phyloP scores from a whole-genome alignment of 257 asterid genomes.

The Gynochthodes officinalis region DNA sequence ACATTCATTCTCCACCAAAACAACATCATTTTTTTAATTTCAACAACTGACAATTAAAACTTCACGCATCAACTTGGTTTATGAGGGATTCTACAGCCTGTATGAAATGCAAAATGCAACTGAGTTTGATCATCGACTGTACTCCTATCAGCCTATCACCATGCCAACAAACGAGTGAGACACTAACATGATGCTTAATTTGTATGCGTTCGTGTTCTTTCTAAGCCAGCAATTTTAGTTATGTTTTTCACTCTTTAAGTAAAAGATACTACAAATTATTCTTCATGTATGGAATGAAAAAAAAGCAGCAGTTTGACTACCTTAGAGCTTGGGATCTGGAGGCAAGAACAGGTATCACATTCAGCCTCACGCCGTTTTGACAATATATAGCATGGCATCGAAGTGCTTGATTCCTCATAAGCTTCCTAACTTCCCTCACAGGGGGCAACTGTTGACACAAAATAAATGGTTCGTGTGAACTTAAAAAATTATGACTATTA shows the following conservation, averaged over 20 bases:
- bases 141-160: too few species aligned
- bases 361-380: constrained; percentile 49
- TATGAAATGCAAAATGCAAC: not conserved
- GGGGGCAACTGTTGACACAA: constrained; percentile 49
- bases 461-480: not conserved
- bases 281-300: not conserved
- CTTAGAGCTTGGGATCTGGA: constrained; percentile 80
- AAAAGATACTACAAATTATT: not conserved
- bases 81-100: too few species aligned
- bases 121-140: not conserved
- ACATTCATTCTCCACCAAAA: not conserved
- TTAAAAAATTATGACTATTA: not conserved
- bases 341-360: constrained; percentile 70
- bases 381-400: constrained; percentile 62
- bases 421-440: constrained; percentile 53
- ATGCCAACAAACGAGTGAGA: not conserved
- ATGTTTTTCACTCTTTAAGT: too few species aligned
- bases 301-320: too few species aligned
- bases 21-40: not conserved
- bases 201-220: too few species aligned
- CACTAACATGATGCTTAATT: not conserved
- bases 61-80: too few species aligned
- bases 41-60: not conserved
- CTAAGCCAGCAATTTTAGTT: too few species aligned
- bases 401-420: constrained; percentile 70